These are phyloP conservation scores for Talaromyces proteolyticus DNA, from an alignment of 495 filamentous ascomycete species.

Conservation along the genomic window DNA sequence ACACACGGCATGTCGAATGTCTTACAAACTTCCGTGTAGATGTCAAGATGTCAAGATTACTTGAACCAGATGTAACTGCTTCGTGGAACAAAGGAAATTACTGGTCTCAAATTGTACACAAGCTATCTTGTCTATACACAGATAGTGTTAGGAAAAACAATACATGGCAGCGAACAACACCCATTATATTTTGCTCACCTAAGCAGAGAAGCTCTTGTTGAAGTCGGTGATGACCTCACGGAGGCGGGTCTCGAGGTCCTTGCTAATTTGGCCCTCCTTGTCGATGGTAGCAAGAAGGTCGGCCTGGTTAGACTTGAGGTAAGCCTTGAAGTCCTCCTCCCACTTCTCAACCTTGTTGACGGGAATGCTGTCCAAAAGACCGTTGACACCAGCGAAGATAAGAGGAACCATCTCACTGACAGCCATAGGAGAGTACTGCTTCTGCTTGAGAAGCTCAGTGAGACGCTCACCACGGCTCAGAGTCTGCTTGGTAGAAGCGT, in stretches of 20 bases:
- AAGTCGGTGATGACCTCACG: conserved; percentile 73
- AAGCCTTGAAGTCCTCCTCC: conserved; percentile 89
- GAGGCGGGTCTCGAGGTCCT: conserved; percentile 85
- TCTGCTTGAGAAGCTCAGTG: conserved; percentile 99
- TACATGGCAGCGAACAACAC: conserved; percentile 24
- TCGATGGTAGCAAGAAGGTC: conserved; percentile 84
- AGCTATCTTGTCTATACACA: conserved; percentile 50
- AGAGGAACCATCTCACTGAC: conserved; percentile 99
- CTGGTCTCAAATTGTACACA: conserved; percentile 51
- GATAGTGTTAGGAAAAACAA: conserved; percentile 40
- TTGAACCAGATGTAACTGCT: neutral
- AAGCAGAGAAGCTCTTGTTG: conserved; percentile 84
- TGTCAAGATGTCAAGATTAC: neutral
- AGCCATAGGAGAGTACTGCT: conserved; percentile 98
- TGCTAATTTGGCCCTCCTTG: conserved; percentile 92
- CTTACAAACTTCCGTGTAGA: neutral
- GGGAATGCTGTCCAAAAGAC: conserved; percentile 80
- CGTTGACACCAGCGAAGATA: conserved; percentile 99
- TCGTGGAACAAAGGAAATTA: conserved; percentile 34
- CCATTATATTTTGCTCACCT: conserved; percentile 34
- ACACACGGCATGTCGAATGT: too few species aligned
- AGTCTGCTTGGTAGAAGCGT: conserved; percentile 98
- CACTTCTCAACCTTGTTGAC: conserved; percentile 82
- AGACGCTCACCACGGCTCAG: conserved; percentile 98
- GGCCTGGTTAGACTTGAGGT: conserved; percentile 83